phyloP scores from a whole-genome alignment of 192 early-diverging fungal species.

The Umbelopsis ramanniana region DNA sequence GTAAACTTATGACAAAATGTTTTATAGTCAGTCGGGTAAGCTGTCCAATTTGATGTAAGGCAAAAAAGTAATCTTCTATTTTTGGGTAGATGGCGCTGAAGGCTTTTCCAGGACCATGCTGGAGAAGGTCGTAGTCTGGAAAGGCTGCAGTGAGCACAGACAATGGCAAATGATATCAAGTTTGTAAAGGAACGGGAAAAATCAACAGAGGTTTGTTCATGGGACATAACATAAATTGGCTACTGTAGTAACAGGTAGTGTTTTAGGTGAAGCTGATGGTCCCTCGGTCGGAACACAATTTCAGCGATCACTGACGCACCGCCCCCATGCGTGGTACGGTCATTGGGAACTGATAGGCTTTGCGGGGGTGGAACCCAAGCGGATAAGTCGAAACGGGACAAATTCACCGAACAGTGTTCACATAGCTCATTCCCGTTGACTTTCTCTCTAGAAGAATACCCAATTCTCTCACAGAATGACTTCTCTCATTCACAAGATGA shows the following conservation, averaged over 20 bases:
- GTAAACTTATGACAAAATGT: no score
- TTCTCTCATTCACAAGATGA: no score
- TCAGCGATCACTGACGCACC: background rate
- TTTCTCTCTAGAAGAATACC: background rate
- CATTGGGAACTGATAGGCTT: background rate
- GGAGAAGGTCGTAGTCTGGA: no score
- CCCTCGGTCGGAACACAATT: background rate
- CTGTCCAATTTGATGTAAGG: no score
- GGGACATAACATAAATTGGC: conserved; percentile 4
- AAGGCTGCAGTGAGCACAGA: background rate
- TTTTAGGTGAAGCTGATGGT: background rate
- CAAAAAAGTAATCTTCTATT: no score
- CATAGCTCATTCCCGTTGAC: background rate
- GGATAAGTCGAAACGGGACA: background rate
- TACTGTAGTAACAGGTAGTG: background rate
- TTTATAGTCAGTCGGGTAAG: no score
- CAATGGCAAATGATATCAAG: background rate
- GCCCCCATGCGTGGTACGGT: background rate
- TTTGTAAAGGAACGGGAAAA: background rate
- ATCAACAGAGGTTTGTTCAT: background rate
- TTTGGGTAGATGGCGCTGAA: no score
- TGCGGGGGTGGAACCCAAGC: background rate
- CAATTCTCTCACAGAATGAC: no score
- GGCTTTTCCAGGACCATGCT: no score
- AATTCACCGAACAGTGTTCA: background rate